Evolutionary conservation across 2,329 filamentous ascomycete genomes (phyloP), one percentile per base, ranked within the genome.

Genomic region (Lasiodiplodia sp.): DNA sequence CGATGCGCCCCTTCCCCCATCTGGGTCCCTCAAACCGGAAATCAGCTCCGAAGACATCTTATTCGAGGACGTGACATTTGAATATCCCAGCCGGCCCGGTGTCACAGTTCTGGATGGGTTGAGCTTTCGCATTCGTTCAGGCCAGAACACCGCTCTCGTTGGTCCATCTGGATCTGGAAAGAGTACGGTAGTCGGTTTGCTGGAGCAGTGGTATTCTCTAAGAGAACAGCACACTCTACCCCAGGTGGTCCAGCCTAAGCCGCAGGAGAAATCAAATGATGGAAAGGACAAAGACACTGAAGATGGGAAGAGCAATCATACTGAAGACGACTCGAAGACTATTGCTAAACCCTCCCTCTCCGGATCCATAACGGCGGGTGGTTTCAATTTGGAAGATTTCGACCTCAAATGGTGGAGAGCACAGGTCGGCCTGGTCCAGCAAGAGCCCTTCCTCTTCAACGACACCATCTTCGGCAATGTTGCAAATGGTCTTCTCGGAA

Each of bases 141-240:
- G 83, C 6, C 78, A 97, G 82, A 94, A 92, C 25, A 97, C 95
- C 2, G 96, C 96, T 1, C 84, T 99, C 11, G 96, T 99, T 6
- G 96, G 96, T 69, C 93, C 95, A 0, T 98, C 95, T 14, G 96
- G 95, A 12, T 96, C 92, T 40, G 96, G 96, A 56, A 99, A 98
- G 82, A 95, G 91, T 74, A 98, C 95, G 0, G 95, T 98, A 71
- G 91, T 98, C 34, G 95, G 94, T 11, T 85, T 99, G 21, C 89
- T 98, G 1, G 95, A 98, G 81, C 89, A 96, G 23, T 98, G 98
- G 79, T 99, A 99, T 78, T 47, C 38, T 47, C 37, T 62, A 11
- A 47, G 37, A 10, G 81, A 77, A 0, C 57, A 47, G 28, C 37
- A 28, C 37, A 38, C 40, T 10, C 38, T 62, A 21, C 57, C 57